phyloP scores from a whole-genome alignment of 1,139 yeast genomes.

The Nakaseomyces glabratus region DNA sequence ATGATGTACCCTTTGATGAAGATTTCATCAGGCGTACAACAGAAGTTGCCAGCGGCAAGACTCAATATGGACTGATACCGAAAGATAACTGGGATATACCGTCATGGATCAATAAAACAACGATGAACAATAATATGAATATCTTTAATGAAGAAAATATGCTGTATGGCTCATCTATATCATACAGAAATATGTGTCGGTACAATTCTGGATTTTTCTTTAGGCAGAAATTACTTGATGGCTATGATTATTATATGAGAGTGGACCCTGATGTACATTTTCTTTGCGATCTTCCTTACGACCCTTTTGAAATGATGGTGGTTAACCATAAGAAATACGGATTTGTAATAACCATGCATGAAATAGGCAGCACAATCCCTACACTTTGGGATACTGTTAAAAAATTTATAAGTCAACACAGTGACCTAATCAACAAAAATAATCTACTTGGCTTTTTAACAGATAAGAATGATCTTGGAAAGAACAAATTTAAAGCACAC shows the following conservation, averaged over 20 bases:
- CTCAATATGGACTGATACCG: conserved; percentile 66
- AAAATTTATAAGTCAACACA: conserved; percentile 50
- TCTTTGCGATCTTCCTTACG: conserved; percentile 66
- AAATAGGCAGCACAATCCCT: conserved; percentile 76
- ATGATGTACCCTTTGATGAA: conserved; percentile 68
- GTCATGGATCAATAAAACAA: conserved; percentile 34
- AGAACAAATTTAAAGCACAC: conserved; percentile 20
- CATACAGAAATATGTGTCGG: conserved; percentile 79
- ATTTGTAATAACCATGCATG: conserved; percentile 69
- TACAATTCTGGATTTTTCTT: conserved; percentile 79
- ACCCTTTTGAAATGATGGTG: conserved; percentile 82
- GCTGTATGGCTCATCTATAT: conserved; percentile 65
- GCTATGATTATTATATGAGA: conserved; percentile 82
- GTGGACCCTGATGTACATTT: conserved; percentile 88
- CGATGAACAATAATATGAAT: conserved; percentile 41
- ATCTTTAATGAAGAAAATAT: conserved; percentile 51
- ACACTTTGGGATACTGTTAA: conserved; percentile 73
- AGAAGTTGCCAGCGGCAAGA: conserved; percentile 64
- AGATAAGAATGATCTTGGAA: conserved; percentile 40
- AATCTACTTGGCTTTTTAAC: conserved; percentile 65
- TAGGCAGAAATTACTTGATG: conserved; percentile 54
- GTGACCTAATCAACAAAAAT: conserved; percentile 52
- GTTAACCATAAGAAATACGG: conserved; percentile 70
- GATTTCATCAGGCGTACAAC: conserved; percentile 59
- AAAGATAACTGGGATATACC: conserved; percentile 66